Conservation (phyloP, 768 basidiomycete genomes). For the Collybia nuda region DNA sequence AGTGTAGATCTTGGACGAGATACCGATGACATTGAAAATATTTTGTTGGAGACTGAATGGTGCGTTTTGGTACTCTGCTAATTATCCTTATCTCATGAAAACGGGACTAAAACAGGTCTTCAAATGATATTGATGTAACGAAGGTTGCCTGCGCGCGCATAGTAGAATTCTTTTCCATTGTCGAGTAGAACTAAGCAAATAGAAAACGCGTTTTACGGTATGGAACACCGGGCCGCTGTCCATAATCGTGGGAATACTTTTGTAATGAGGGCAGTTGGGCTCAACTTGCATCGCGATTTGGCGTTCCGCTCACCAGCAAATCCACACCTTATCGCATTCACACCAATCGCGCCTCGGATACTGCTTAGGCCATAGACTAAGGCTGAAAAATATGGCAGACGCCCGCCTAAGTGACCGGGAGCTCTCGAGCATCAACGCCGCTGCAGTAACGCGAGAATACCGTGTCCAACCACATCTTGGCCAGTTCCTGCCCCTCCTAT, state of each 20-base stretch:
- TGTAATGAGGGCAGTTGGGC: neutral
- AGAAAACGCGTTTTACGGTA: no score
- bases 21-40: slow-evolving; percentile 63
- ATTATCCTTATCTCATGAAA: neutral
- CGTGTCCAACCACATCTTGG: slow-evolving; percentile 88
- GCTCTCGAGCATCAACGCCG: slow-evolving; percentile 79
- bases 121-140: slow-evolving; percentile 33
- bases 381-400: slow-evolving; percentile 37
- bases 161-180: slow-evolving; percentile 29
- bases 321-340: neutral
- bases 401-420: slow-evolving; percentile 71
- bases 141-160: slow-evolving; percentile 42
- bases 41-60: slow-evolving; percentile 85
- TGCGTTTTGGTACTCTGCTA: slow-evolving; percentile 29
- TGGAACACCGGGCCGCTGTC: neutral
- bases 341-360: neutral
- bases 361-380: neutral
- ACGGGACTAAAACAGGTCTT: slow-evolving; percentile 40
- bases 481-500: slow-evolving; percentile 33
- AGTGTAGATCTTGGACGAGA: slow-evolving; percentile 65
- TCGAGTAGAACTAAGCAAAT: neutral
- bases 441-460: slow-evolving; percentile 87
- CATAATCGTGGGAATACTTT: slow-evolving; percentile 14
- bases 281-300: neutral
- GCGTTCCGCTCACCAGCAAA: neutral